Conservation (phyloP, 768 basidiomycete genomes). For the Russula lepida region DNA sequence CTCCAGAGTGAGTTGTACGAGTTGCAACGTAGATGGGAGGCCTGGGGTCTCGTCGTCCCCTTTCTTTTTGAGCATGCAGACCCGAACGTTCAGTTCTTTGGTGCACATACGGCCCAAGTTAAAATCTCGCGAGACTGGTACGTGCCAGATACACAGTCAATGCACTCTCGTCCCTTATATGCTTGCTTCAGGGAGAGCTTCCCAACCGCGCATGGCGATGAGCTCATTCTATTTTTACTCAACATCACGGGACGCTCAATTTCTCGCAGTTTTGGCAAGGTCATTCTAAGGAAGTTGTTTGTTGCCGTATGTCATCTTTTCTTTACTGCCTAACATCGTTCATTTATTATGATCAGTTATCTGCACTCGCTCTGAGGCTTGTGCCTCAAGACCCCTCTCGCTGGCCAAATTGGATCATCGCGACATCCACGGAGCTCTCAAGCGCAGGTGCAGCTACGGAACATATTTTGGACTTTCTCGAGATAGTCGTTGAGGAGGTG, state of each 20-base stretch:
- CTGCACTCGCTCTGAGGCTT: conserved; percentile 61
- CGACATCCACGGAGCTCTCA: conserved; percentile 55
- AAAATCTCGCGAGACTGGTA: conserved; percentile 93
- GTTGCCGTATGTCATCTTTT: conserved; percentile 55
- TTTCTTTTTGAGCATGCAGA: conserved; percentile 57
- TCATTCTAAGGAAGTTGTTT: conserved; percentile 81
- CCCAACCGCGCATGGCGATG: conserved; percentile 48
- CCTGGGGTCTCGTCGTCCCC: conserved; percentile 79
- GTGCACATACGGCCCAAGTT: conserved; percentile 87
- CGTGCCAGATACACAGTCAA: neutral
- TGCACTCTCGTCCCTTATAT: neutral
- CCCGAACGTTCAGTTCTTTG: conserved; percentile 87
- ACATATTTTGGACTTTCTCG: conserved; percentile 62
- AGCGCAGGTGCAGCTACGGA: conserved; percentile 49
- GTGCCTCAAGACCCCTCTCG: conserved; percentile 46
- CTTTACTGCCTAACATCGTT: conserved; percentile 3
- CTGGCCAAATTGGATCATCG: conserved; percentile 73
- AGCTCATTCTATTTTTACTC: conserved; percentile 59
- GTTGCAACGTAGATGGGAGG: conserved; percentile 66
- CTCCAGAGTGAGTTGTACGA: conserved; percentile 69
- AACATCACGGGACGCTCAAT: conserved; percentile 62
- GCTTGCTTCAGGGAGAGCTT: conserved; percentile 56
- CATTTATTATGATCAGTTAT: neutral
- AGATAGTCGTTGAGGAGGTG: conserved; percentile 80
- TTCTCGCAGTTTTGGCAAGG: conserved; percentile 46